These are phyloP conservation scores for Eremochloa ophiuroides DNA, from an alignment of 176 grass and related monocot species.

Conservation along the genomic window DNA sequence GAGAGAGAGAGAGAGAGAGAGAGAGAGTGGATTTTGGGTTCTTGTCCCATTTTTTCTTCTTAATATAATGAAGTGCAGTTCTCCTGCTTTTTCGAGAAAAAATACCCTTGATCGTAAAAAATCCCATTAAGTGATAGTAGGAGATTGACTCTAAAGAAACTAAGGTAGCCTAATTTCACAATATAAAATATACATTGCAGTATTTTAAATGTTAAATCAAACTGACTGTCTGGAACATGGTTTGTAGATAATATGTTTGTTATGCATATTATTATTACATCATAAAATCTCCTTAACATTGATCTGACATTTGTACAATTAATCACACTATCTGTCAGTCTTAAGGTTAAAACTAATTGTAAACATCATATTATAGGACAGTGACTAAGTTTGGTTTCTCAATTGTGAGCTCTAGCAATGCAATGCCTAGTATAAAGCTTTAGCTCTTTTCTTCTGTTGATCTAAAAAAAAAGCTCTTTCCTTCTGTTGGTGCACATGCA, in stretches of 20 bases:
- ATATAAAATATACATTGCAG: not conserved
- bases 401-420: not conserved
- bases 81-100: no score
- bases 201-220: slow-evolving; percentile 22
- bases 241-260: not conserved
- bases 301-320: not conserved
- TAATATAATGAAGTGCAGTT: no score
- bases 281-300: not conserved
- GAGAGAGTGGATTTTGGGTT: no score
- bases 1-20: no score
- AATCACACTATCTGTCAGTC: not conserved
- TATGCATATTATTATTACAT: slow-evolving; percentile 1
- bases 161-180: not conserved
- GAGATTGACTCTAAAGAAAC: slow-evolving; percentile 6
- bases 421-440: not conserved
- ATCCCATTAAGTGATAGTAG: not conserved
- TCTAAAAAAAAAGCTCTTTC: no score
- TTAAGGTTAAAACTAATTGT: slow-evolving; percentile 7
- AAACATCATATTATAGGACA: slow-evolving; percentile 10
- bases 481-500: not conserved
- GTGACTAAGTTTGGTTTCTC: not conserved
- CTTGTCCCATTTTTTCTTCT: no score
- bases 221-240: not conserved
- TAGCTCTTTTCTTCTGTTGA: not conserved
- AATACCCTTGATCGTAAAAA: no score